phyloP scores from a whole-genome alignment of 2,329 filamentous ascomycete genomes.

The Periconia digitata region DNA sequence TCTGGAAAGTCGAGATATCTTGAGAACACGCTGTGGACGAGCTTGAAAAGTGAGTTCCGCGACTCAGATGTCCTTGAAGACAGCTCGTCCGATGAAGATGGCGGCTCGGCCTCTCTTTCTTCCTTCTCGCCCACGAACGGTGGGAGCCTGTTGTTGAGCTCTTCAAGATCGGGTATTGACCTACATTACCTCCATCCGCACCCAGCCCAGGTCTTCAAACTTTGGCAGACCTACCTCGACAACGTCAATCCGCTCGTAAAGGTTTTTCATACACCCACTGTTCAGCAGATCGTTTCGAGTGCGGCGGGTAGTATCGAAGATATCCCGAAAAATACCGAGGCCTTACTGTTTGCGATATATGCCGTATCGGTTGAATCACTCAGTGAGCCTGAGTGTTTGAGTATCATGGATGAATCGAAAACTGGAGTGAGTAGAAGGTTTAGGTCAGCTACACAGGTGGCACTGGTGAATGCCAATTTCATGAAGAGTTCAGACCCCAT shows the following conservation, averaged over 20 bases:
- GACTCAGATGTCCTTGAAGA: constrained; percentile 33
- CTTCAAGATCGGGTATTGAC: constrained; percentile 8
- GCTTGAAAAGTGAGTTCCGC: constrained; percentile 31
- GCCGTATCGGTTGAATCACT: constrained; percentile 50
- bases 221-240: constrained; percentile 76
- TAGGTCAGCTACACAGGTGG: constrained; percentile 62
- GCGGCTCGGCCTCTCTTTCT: constrained; percentile 2
- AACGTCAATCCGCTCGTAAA: constrained; percentile 76
- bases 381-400: constrained; percentile 56
- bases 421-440: constrained; percentile 55
- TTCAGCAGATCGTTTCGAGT: constrained; percentile 67
- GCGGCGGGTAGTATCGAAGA: constrained; percentile 59
- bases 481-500: constrained; percentile 66
- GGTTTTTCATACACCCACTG: constrained; percentile 68
- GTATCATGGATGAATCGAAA: constrained; percentile 58
- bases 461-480: constrained; percentile 67
- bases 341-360: constrained; percentile 43
- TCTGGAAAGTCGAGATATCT: constrained; percentile 34
- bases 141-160: constrained; percentile 23
- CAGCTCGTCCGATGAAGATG: constrained; percentile 28
- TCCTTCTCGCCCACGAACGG: constrained; percentile 11
- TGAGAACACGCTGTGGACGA: constrained; percentile 37
- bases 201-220: constrained; percentile 65
- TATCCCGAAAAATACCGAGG: constrained; percentile 61
- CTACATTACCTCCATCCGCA: constrained; percentile 58